These are phyloP conservation scores for Rhizophora mangle DNA, from an alignment of 345 rosid genomes.

Conservation along the genomic window DNA sequence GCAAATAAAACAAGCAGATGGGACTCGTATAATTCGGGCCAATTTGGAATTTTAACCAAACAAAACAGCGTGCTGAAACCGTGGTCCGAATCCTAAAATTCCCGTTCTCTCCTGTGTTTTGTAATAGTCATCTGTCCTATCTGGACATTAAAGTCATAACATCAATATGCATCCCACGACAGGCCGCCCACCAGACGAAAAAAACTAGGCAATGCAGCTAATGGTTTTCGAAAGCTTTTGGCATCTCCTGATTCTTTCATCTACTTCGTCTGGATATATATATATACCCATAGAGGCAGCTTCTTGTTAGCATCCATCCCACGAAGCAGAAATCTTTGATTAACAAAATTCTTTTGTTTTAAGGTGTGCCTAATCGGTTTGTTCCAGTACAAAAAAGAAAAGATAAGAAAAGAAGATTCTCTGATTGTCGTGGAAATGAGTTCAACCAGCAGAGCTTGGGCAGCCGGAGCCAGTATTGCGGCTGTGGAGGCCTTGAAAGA, in stretches of 20 bases:
- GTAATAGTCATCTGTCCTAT: background rate
- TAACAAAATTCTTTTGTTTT: too few species aligned
- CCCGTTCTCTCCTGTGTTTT: background rate
- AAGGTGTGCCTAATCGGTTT: background rate
- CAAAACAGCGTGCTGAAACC: too few species aligned
- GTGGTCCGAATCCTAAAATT: too few species aligned
- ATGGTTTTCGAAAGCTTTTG: too few species aligned
- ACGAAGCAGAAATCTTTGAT: too few species aligned
- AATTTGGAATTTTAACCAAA: background rate
- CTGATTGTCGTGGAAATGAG: conserved; percentile 17
- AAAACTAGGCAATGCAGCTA: too few species aligned
- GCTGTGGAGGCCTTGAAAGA: conserved; percentile 44
- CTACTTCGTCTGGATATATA: too few species aligned
- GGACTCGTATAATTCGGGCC: background rate
- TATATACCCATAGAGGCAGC: too few species aligned
- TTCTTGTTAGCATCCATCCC: too few species aligned
- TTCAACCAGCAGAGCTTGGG: conserved; percentile 36
- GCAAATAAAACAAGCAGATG: background rate
- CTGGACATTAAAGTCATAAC: background rate
- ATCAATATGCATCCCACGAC: too few species aligned
- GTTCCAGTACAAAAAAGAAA: background rate
- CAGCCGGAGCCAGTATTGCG: conserved; percentile 35
- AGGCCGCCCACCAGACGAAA: too few species aligned
- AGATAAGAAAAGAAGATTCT: background rate
- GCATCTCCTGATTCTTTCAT: too few species aligned